These are phyloP conservation scores for Phytophthora crassamura DNA, from an alignment of 352 stramenopile genomes.

Conservation along the genomic window DNA sequence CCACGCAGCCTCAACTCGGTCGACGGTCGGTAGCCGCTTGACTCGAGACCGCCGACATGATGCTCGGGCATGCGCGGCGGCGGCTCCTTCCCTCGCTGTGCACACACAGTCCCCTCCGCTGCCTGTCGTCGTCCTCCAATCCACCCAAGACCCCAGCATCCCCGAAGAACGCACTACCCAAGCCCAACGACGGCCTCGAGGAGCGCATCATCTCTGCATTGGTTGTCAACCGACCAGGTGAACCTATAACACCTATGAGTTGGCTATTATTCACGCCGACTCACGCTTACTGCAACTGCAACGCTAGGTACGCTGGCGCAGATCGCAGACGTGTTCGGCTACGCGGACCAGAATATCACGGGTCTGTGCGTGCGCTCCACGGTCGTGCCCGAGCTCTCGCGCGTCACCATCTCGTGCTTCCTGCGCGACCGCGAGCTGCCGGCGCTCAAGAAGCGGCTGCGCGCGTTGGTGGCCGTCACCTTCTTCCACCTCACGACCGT, in stretches of 20 bases:
- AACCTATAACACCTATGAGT: not conserved
- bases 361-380: slow-evolving; percentile 76
- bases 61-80: slow-evolving; percentile 21
- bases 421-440: slow-evolving; percentile 58
- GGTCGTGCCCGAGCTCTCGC: slow-evolving; percentile 76
- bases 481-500: slow-evolving; percentile 85
- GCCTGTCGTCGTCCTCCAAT: not conserved
- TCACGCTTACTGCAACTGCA: not conserved
- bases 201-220: slow-evolving; percentile 81
- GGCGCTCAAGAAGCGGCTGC: slow-evolving; percentile 62
- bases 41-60: slow-evolving; percentile 4
- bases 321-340: slow-evolving; percentile 73
- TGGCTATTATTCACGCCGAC: not conserved
- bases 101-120: not conserved
- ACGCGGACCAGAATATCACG: slow-evolving; percentile 78
- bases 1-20: not conserved
- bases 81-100: slow-evolving; percentile 14
- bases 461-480: slow-evolving; percentile 69
- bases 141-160: not conserved
- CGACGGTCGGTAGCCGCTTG: not conserved
- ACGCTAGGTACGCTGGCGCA: slow-evolving; percentile 61
- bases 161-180: not conserved
- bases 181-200: slow-evolving; percentile 26
- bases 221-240: slow-evolving; percentile 72
- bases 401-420: slow-evolving; percentile 78